A percentile compares a stretch with the other conserved stretches of the same genome.
phyloP scores from a whole-genome alignment of 2,329 filamentous ascomycete genomes.

The Myriosclerotinia scirpicola region DNA sequence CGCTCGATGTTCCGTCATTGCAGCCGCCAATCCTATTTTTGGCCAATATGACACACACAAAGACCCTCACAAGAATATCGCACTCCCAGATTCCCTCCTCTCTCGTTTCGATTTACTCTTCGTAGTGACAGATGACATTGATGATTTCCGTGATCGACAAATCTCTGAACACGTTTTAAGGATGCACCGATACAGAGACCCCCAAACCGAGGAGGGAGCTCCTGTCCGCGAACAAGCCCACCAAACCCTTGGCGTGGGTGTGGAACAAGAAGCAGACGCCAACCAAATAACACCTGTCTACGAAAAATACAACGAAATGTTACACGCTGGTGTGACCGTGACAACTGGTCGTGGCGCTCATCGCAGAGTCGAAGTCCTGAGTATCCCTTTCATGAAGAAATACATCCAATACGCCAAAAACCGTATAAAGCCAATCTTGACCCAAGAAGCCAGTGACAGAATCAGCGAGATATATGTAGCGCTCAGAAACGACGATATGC shows the following conservation, averaged over 20 bases:
- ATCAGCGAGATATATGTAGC: constrained; percentile 90
- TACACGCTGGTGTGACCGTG: constrained; percentile 85
- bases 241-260: constrained; percentile 83
- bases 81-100: constrained; percentile 89
- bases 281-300: constrained; percentile 82
- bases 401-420: constrained; percentile 98
- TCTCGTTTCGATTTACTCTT: constrained; percentile 99
- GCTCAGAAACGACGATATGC: constrained; percentile 91
- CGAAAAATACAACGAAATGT: constrained; percentile 94
- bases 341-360: constrained; percentile 71
- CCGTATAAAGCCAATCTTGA: constrained; percentile 84
- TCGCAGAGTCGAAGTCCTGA: constrained; percentile 82
- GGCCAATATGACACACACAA: constrained; percentile 99
- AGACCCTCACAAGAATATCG: constrained; percentile 98
- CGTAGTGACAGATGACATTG: constrained; percentile 96
- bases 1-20: constrained; percentile 92
- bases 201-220: constrained; percentile 89
- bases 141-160: constrained; percentile 85
- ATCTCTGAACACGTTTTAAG: constrained; percentile 95
- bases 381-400: constrained; percentile 98
- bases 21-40: constrained; percentile 95
- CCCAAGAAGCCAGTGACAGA: constrained; percentile 86
- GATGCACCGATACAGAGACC: constrained; percentile 93
- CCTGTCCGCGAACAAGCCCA: constrained; percentile 85
- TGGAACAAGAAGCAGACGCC: constrained; percentile 72